Evolutionary conservation across 192 early-diverging fungal species (phyloP), one percentile per base, ranked within the genome.

Genomic region (Backusella tarrabulga): DNA sequence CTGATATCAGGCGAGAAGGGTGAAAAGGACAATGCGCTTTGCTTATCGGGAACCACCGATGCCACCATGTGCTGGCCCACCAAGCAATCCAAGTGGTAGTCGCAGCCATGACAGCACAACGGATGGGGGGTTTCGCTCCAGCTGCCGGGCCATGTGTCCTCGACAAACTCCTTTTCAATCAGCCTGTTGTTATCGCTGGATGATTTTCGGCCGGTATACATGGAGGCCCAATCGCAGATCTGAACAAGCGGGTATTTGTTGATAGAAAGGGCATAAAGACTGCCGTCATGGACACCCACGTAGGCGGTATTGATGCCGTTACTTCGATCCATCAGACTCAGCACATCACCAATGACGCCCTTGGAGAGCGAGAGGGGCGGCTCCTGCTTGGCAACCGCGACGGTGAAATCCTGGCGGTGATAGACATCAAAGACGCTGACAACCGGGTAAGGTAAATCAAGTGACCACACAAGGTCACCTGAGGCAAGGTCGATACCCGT

Each of bases 221-320:
- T 36, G 52, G 68, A 74, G 6, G 78, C 54, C 74, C 73, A 80
- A 5, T 85, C 77, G 44, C 86, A 84, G 32, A 83, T 74, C 11
- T 80, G 79, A 15, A 88, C 83, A n/a, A 91, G 77, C 6, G 91
- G 91, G 52, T 91, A 93, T 74, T 92, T 88, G 34, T 92, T 85
- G 40, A 79, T 71, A 0, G 92, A 91, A 29, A 95, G 82, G 8
- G 90, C 83, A 84, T 92, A 95, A 6, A 93, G 87, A 36, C 85
- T 90, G 77, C 90, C 92, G 19, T 88, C 80, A 32, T 89, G 78
- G n/a, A 78, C 72, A 34, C 92, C 91, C 12, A 95, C 86, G 70
- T 91, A 94, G 6, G 92, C 91, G 1, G 84, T 50, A 29, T 77
- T 54, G 34, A 17, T 72, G 68, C 83, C 85, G 79, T 56, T 73